Base-by-base conservation (phyloP, 78 protist species). In the Anaeramoeba flamelloides region DNA sequence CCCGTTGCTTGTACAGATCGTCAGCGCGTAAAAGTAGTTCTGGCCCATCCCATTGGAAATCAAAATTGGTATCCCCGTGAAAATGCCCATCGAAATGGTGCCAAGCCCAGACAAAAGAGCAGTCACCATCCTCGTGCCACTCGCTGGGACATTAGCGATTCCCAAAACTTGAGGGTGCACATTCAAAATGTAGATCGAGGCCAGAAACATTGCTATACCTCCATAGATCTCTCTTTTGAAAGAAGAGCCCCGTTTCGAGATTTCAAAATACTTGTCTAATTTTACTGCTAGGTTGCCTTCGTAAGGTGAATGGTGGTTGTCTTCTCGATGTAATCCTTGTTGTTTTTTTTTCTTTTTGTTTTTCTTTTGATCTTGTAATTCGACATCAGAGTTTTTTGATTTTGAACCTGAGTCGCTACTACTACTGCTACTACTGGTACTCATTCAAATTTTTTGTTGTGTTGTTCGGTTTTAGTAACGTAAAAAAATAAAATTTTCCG, bases 191-290 rank as follows among this genome's bases (percentile, higher is more conserved):
- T 17, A 76, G 17, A 38, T 39, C 17, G 40, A 26, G 17, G 78
- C 8, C 17, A 76, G 17, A 76, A 76, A 76, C 40, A 38, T 39
- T 26, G 78, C 17, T 26, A 76, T 26, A 26, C 78, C 78, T 26
- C 78, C 78, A 76, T 26, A 8, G 17, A 76, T 76, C 17, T 76
- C 78, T 26, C 32, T 76, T 76, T 36, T 76, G 77, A 76, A 76
- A 36, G 8, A 8, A 39, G 77, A 26, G 8, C 78, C 78, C 17
- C 78, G 8, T 76, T 76, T 8, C 8, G 78, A 76, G 17, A 76
- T 39, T 38, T 8, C 8, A 76, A 76, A 76, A 76, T 26, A 76
- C 17, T 38, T 76, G 17, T 76, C 78, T 17, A 76, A 39, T 65
- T 65, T 65, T n/a, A n/a, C n/a, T n/a, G n/a, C n/a, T n/a, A n/a